Evolutionary conservation across 2,329 filamentous ascomycete species (phyloP), one percentile per base, ranked within the genome.

Genomic region (Trichoderma sp.): DNA sequence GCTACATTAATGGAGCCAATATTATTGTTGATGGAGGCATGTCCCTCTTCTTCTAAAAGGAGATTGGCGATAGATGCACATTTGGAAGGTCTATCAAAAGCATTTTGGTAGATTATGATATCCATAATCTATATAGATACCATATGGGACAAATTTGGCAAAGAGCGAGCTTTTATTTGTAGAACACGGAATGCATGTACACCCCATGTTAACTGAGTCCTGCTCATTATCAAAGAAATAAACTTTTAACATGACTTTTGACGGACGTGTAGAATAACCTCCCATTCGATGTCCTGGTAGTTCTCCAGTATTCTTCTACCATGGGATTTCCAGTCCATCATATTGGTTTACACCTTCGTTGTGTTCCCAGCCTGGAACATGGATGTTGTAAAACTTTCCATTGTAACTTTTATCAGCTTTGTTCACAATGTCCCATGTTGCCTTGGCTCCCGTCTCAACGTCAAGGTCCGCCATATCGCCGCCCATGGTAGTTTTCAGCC

Each of bases 21-120:
- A 11, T 81, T 14, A 1, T 80, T 9, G 59, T 82, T 1, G 80
- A 81, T 71, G 80, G 80, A 27, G 76, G 64, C 31, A 68, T 76
- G 63, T 76, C 71, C 18, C 29, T 71, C 4, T 45, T 62, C 1
- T 71, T 71, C 27, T 71, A 71, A 27, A 24, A 3, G 11, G 31
- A 16, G 41, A 21, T 2, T 45, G 16, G 2, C 3, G 38, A 24
- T 16, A 4, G 8, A 38, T 41, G 11, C 16, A 3, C 3, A 38
- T 14, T 35, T 3, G 38, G 16, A 0, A 18, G 38, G 14, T 16
- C 6, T 41, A 41, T 7, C 6, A 41, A 16, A n/a, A 9, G 7
- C 45, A 50, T 21, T 21, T 18, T 38, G 14, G 1, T 38, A 16
- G 12, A 38, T 16, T 16, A 38, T 12, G 35, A 38, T 16, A 38